Conservation (phyloP, 257 asterid species). For the Penstemon davidsonii region DNA sequence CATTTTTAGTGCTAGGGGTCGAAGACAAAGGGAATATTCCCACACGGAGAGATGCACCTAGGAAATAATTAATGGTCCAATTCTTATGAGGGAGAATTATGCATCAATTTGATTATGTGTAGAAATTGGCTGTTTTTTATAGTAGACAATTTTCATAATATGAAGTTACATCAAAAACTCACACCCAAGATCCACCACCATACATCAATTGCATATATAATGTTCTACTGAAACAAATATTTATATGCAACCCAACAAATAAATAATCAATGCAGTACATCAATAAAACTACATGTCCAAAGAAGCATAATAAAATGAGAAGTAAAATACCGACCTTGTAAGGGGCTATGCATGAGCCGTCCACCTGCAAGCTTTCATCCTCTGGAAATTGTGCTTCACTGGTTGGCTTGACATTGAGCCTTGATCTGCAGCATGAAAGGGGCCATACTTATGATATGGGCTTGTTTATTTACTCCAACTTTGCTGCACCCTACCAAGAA, state of each 20-base stretch:
- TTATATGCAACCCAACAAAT: not conserved
- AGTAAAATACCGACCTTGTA: slow-evolving; percentile 32
- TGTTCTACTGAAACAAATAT: not conserved
- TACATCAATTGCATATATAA: too few species aligned
- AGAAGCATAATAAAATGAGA: too few species aligned
- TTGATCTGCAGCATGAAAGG: slow-evolving; percentile 38
- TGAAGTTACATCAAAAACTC: not conserved
- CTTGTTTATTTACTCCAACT: slow-evolving; percentile 71
- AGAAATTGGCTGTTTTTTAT: not conserved
- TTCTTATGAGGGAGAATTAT: not conserved
- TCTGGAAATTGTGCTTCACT: slow-evolving; percentile 77
- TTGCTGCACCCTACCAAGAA: slow-evolving; percentile 74
- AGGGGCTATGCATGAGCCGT: slow-evolving; percentile 13
- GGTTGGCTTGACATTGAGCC: slow-evolving; percentile 56
- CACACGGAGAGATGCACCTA: not conserved
- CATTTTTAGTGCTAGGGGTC: not conserved
- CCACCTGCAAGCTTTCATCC: slow-evolving; percentile 51
- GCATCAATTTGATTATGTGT: not conserved
- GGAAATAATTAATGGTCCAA: slow-evolving; percentile 15
- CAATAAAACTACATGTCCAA: not conserved
- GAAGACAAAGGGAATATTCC: slow-evolving; percentile 3
- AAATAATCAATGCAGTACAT: not conserved
- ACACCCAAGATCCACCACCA: not conserved
- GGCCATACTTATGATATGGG: slow-evolving; percentile 60
- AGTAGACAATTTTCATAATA: too few species aligned